Evolutionary conservation across 2,329 filamentous ascomycete species (phyloP).

Genomic region (Fusarium fujikuroi): DNA sequence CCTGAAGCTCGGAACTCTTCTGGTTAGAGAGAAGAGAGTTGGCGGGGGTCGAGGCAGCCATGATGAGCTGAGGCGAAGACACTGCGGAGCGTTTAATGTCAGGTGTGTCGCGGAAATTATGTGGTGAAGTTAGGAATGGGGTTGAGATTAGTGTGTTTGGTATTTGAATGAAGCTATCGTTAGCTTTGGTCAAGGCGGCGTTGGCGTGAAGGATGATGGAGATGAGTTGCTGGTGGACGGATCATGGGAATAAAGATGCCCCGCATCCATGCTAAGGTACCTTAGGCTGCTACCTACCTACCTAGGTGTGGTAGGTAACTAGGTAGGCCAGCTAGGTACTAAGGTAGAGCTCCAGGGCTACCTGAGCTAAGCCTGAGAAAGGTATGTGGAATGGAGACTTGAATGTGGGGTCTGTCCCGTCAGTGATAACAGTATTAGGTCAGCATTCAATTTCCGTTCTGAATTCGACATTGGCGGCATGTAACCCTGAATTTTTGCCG

Average conservation of each 20-base stretch:
- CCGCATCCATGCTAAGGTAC: conserved; percentile 15
- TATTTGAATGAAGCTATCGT: conserved; percentile 18
- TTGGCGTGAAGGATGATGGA: conserved; percentile 13
- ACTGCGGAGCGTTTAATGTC: background rate
- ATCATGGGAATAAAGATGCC: conserved; percentile 26
- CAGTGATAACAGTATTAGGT: conserved; percentile 7
- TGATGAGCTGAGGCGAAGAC: conserved; percentile 46
- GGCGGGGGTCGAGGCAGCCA: conserved; percentile 55
- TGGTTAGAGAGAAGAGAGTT: conserved; percentile 73
- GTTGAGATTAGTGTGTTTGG: background rate
- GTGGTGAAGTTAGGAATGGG: background rate
- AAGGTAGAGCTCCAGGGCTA: background rate
- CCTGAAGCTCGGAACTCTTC: conserved; percentile 78
- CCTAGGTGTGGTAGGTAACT: too few relatives aligned
- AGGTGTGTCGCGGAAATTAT: background rate
- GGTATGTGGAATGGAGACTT: background rate
- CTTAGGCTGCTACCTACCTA: background rate
- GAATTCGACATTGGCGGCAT: conserved; percentile 23
- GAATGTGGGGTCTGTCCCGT: conserved; percentile 15
- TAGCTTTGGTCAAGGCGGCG: conserved; percentile 10
- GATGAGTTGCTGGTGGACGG: background rate
- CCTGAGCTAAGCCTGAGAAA: background rate
- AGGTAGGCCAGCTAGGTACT: too few relatives aligned
- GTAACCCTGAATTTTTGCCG: conserved; percentile 18
- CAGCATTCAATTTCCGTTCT: conserved; percentile 17